phyloP scores from a whole-genome alignment of 176 grass and related monocot species.

The Musa itinerans region DNA sequence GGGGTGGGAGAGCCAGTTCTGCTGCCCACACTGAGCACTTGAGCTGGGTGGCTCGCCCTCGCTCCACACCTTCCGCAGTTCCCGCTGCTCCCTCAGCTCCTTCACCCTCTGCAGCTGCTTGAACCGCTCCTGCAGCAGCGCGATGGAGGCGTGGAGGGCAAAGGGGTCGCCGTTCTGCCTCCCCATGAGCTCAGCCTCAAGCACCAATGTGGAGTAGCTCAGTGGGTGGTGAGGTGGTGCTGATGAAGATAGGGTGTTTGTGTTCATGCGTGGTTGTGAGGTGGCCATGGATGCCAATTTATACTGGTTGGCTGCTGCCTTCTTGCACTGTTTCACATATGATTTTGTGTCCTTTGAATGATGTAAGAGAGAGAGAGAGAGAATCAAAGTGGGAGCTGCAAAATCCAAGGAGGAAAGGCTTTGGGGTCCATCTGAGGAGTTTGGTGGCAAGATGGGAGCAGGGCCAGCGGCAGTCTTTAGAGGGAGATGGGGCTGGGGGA shows the following conservation, averaged over 20 bases:
- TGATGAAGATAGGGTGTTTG: not conserved
- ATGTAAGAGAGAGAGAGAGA: constrained; percentile 12
- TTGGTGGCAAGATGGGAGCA: constrained; percentile 8
- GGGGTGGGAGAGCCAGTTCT: constrained; percentile 6
- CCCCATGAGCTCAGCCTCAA: not conserved
- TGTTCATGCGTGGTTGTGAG: not conserved
- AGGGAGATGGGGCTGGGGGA: constrained; percentile 2
- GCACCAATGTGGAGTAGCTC: not conserved
- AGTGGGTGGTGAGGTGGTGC: not conserved
- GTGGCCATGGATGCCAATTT: not conserved
- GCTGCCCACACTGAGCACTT: not conserved
- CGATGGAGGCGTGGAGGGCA: constrained; percentile 44
- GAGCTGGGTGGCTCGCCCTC: not conserved
- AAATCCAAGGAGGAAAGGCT: constrained; percentile 20
- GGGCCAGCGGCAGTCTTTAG: constrained; percentile 13
- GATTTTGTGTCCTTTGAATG: constrained; percentile 6
- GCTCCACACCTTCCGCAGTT: not conserved
- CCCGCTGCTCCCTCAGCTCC: constrained; percentile 61
- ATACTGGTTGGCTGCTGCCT: constrained; percentile 5
- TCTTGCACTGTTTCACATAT: constrained; percentile 6
- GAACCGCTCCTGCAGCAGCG: constrained; percentile 74
- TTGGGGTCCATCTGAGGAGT: constrained; percentile 17
- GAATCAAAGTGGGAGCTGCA: not conserved
- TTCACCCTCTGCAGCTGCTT: constrained; percentile 60
- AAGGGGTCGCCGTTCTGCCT: constrained; percentile 33